phyloP scores from a whole-genome alignment of 2,329 filamentous ascomycete genomes.

The Pseudovirgaria hyperparasitica region DNA sequence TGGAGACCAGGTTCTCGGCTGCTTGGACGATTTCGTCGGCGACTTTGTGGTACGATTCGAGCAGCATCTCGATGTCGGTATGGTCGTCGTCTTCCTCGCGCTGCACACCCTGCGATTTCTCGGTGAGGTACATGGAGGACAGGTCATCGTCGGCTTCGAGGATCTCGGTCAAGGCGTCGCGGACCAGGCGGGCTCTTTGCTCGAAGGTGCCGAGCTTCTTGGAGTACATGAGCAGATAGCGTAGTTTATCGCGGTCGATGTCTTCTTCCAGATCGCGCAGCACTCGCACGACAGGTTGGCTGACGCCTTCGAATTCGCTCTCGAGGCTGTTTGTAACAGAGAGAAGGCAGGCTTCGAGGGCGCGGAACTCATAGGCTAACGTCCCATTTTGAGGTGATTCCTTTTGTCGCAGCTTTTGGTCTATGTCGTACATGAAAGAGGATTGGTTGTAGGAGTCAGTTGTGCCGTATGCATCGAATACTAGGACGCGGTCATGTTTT shows the following conservation, averaged over 20 bases:
- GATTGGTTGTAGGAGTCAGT: slow-evolving; percentile 92
- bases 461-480: slow-evolving; percentile 93
- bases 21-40: slow-evolving; percentile 97
- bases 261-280: slow-evolving; percentile 88
- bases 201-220: slow-evolving; percentile 96
- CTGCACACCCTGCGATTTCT: slow-evolving; percentile 62
- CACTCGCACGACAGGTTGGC: slow-evolving; percentile 82
- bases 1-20: slow-evolving; percentile 80
- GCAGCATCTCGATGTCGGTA: slow-evolving; percentile 89
- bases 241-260: slow-evolving; percentile 86
- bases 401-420: slow-evolving; percentile 82
- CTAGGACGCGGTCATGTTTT: slow-evolving; percentile 83
- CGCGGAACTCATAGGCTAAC: slow-evolving; percentile 90
- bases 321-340: slow-evolving; percentile 87
- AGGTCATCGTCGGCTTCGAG: slow-evolving; percentile 94
- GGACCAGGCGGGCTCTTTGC: slow-evolving; percentile 86
- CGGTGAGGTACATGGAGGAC: slow-evolving; percentile 87
- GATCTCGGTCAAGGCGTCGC: slow-evolving; percentile 89
- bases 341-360: slow-evolving; percentile 86
- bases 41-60: slow-evolving; percentile 96
- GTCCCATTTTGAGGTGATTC: slow-evolving; percentile 36
- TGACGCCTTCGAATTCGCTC: slow-evolving; percentile 85
- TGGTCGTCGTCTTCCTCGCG: slow-evolving; percentile 79
- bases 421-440: slow-evolving; percentile 93
- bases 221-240: slow-evolving; percentile 81